These are phyloP conservation scores for Eimeria sp. DNA, from an alignment of 169 alveolate species.

Conservation along the genomic window DNA sequence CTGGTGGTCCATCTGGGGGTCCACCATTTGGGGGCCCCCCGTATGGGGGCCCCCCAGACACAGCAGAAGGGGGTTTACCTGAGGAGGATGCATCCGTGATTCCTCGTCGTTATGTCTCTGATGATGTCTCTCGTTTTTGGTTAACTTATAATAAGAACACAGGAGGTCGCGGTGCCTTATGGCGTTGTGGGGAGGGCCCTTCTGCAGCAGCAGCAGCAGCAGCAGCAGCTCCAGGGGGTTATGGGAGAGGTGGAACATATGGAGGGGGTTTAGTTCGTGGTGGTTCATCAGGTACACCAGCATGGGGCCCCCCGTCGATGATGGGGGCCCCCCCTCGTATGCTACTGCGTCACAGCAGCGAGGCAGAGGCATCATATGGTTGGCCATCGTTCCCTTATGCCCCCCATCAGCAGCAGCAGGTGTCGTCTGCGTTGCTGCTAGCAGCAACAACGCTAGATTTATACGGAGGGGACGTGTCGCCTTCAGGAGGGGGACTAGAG, in stretches of 20 bases:
- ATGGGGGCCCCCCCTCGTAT: background rate
- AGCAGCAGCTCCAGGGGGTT: background rate
- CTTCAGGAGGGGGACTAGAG: background rate
- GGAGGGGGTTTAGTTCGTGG: background rate
- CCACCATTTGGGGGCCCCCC: too few species aligned
- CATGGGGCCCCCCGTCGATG: background rate
- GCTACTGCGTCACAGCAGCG: background rate
- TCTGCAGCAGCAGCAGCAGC: constrained; percentile 47
- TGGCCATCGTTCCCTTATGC: background rate
- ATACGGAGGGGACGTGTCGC: background rate
- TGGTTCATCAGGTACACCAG: background rate
- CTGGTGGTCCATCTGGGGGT: background rate
- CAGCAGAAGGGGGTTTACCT: background rate
- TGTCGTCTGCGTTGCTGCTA: background rate
- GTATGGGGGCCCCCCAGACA: background rate
- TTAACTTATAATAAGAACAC: background rate
- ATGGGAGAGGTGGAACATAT: background rate
- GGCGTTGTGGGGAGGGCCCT: constrained; percentile 11
- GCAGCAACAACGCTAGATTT: constrained; percentile 4
- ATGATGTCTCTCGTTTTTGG: constrained; percentile 60
- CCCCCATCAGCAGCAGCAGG: background rate
- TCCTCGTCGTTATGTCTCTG: constrained; percentile 28
- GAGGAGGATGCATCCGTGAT: background rate
- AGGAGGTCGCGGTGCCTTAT: background rate
- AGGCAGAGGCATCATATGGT: background rate